A percentile compares a stretch with the other conserved stretches of the same genome.
These are phyloP conservation scores for Knufia fluminis DNA, from an alignment of 2,329 filamentous ascomycete species.

Conservation along the genomic window DNA sequence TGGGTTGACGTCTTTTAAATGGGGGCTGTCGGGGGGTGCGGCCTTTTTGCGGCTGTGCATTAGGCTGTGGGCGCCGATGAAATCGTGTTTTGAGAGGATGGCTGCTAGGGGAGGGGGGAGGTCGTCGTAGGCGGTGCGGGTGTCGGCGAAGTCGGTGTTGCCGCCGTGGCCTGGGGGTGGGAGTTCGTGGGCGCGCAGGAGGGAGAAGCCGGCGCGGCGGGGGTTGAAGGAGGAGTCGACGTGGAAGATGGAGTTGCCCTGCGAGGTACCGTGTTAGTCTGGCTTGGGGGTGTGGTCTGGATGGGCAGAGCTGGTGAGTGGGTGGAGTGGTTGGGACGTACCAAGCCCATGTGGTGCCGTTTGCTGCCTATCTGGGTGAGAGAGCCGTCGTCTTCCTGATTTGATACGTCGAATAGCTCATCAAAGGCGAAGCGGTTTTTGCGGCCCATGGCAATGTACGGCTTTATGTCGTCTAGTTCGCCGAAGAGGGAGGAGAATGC, in stretches of 20 bases:
- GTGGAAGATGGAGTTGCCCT: constrained; percentile 46
- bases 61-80: constrained; percentile 43
- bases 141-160: constrained; percentile 47
- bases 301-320: background rate
- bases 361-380: constrained; percentile 35
- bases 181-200: constrained; percentile 43
- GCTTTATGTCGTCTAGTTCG: constrained; percentile 47
- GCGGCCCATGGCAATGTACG: constrained; percentile 40
- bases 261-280: background rate
- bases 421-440: constrained; percentile 40
- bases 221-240: constrained; percentile 49
- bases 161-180: constrained; percentile 42
- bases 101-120: constrained; percentile 31
- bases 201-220: constrained; percentile 43
- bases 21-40: constrained; percentile 38
- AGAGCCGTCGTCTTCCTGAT: constrained; percentile 42
- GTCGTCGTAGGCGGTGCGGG: constrained; percentile 42
- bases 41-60: constrained; percentile 43
- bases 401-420: constrained; percentile 51
- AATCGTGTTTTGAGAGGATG: constrained; percentile 32
- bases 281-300: too few relatives aligned
- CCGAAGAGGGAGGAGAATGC: constrained; percentile 44
- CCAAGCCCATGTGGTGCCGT: constrained; percentile 34
- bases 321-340: constrained; percentile 18
- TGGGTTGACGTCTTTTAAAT: constrained; percentile 39